Evolutionary conservation across 768 basidiomycete genomes (phyloP).

Genomic region (Termitomyces sp.): DNA sequence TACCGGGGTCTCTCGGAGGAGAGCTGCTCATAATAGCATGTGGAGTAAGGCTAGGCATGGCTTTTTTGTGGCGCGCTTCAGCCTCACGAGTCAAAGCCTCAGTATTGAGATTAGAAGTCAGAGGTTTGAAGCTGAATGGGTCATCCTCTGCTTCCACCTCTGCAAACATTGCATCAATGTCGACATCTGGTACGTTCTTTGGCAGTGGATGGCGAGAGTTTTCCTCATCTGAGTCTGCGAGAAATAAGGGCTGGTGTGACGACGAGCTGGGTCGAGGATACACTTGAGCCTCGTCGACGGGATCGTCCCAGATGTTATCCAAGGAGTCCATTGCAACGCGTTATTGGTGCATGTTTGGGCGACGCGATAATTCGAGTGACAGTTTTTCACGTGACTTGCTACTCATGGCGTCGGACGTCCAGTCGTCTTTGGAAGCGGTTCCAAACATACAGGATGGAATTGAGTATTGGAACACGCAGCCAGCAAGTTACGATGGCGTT

Average conservation of each 20-base stretch:
- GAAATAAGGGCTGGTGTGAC: slow-evolving; percentile 42
- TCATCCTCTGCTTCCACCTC: slow-evolving; percentile 31
- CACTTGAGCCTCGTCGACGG: slow-evolving; percentile 25
- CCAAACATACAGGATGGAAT: slow-evolving; percentile 75
- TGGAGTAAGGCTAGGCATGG: slow-evolving; percentile 27
- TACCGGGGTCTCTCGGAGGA: slow-evolving; percentile 31
- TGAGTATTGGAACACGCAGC: slow-evolving; percentile 79
- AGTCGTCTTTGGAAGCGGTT: slow-evolving; percentile 13
- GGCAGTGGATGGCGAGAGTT: slow-evolving; percentile 14
- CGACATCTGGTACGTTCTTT: slow-evolving; percentile 42
- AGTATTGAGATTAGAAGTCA: slow-evolving; percentile 48
- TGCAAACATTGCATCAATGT: slow-evolving; percentile 39
- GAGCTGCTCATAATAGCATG: slow-evolving; percentile 47
- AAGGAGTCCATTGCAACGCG: slow-evolving; percentile 39
- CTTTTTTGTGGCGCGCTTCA: slow-evolving; percentile 37
- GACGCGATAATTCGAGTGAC: slow-evolving; percentile 17
- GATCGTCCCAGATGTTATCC: slow-evolving; percentile 59
- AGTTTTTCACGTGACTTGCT: slow-evolving; percentile 4
- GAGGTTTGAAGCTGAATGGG: slow-evolving; percentile 33
- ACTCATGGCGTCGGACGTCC: slow-evolving; percentile 2
- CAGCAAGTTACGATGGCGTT: slow-evolving; percentile 83
- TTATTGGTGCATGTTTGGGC: slow-evolving; percentile 34
- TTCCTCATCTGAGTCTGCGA: slow-evolving; percentile 55
- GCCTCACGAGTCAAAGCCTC: slow-evolving; percentile 51
- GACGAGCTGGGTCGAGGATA: slow-evolving; percentile 10